Conservation (phyloP, 352 stramenopile genomes). For the Pythium volutum region DNA sequence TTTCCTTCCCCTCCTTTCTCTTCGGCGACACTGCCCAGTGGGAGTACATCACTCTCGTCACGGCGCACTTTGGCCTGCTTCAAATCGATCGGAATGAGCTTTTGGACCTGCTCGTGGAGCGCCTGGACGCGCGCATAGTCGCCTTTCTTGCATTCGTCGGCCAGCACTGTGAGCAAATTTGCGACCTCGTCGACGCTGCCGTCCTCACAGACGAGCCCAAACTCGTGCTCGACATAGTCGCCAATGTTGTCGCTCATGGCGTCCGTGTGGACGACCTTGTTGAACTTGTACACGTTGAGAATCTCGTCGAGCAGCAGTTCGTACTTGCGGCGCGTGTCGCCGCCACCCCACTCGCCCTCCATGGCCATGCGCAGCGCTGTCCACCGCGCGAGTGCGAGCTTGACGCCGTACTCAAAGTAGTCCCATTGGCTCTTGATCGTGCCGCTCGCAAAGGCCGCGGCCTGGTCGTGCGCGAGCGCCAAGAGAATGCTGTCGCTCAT, state of each 20-base stretch:
- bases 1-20: too few relatives aligned
- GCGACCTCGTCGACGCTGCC: conserved; percentile 70
- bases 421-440: conserved; percentile 78
- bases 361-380: conserved; percentile 83
- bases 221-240: conserved; percentile 73
- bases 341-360: conserved; percentile 79
- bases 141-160: conserved; percentile 78
- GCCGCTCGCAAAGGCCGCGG: conserved; percentile 40
- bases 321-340: conserved; percentile 78
- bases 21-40: neutral
- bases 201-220: conserved; percentile 77
- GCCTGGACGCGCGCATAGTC: conserved; percentile 61
- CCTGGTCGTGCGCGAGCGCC: conserved; percentile 50
- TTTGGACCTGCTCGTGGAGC: conserved; percentile 71
- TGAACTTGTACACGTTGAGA: conserved; percentile 79
- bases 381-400: conserved; percentile 73
- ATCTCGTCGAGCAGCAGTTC: conserved; percentile 80
- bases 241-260: conserved; percentile 68
- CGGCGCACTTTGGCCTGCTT: conserved; percentile 65
- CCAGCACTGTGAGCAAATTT: conserved; percentile 58
- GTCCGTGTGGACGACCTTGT: conserved; percentile 62
- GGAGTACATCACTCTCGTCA: conserved; percentile 22
- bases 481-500: conserved; percentile 62
- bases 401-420: conserved; percentile 82
- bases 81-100: conserved; percentile 76